Conservation (phyloP, 345 rosid species). For the Acer campestre region DNA sequence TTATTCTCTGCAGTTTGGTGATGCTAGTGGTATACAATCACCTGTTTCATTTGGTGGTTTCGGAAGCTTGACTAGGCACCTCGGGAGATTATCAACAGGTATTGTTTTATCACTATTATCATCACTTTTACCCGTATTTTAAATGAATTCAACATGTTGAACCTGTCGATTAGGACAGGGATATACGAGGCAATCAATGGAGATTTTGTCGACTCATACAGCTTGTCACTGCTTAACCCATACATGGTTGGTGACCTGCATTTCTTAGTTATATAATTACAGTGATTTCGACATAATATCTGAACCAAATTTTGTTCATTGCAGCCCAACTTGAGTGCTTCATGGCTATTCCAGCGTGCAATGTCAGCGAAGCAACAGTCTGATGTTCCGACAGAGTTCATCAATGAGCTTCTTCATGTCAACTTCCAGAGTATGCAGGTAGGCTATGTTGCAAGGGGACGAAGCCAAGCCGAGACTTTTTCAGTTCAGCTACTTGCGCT, state of each 20-base stretch:
- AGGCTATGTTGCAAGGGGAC: neutral
- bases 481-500: neutral
- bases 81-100: slow-evolving; percentile 85
- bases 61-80: slow-evolving; percentile 96
- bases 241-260: slow-evolving; percentile 65
- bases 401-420: slow-evolving; percentile 83
- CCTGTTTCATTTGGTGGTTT: slow-evolving; percentile 99
- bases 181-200: slow-evolving; percentile 78
- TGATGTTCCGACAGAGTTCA: slow-evolving; percentile 65
- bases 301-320: slow-evolving; percentile 14
- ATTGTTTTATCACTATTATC: slow-evolving; percentile 7
- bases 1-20: slow-evolving; percentile 79
- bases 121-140: neutral
- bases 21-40: slow-evolving; percentile 97
- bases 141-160: too few relatives aligned
- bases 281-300: slow-evolving; percentile 1
- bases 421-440: slow-evolving; percentile 92
- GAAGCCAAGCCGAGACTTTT: neutral
- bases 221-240: slow-evolving; percentile 89
- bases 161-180: slow-evolving; percentile 39
- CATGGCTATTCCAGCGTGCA: slow-evolving; percentile 95
- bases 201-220: slow-evolving; percentile 67
- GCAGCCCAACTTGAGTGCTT: slow-evolving; percentile 86
- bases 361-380: slow-evolving; percentile 82
- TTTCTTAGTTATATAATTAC: slow-evolving; percentile 7